Base-by-base conservation (phyloP, 768 basidiomycete species). In the Amanita phalloides region DNA sequence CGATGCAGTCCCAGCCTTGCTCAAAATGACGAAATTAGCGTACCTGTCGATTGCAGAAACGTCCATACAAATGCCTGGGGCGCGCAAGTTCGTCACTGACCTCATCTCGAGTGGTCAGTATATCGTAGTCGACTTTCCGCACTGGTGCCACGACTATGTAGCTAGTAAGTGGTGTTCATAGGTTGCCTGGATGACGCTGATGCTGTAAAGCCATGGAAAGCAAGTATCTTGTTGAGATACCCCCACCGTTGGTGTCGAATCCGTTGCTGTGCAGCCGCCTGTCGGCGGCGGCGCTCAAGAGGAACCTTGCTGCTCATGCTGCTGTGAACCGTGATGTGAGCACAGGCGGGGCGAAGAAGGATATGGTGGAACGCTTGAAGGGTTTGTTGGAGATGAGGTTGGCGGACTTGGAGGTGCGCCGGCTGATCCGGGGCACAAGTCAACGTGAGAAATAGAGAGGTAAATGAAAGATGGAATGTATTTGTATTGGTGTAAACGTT, bases 281-380 rank as follows among this genome's bases (percentile, higher is more conserved):
- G 10, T 75, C 79, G 13, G 54, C 58, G 4, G 64, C 66, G 1
- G 79, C 78, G 0, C 66, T 85, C 28, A 72, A 71, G 55, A 68
- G 76, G 9, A 85, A 86, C 56, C 71, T 86, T 4, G 66, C 67
- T 17, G 82, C 73, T 1, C 82, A 85, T 57, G 73, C 78, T 1
- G 65, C 56, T 9, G 61, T 61, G 52, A 79, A 85, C 56, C 56
- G 68, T 20, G 57, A 56, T 0, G 73, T 84, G 33, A n/a, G 70
- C 17, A 61, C 70, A 0, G 61, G 66, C 13, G 82, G 81, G 0
- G 67, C 71, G 21, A 74, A 72, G 53, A 57, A 55, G 11, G 77
- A 81, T 59, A 71, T 85, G 71, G 64, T 62, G 3, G 67, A 68
- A 28, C 68, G 81, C 37, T 67, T 85, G 37, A 54, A 58, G 36